These are phyloP conservation scores for Geopyxis carbonaria DNA, from an alignment of 495 filamentous ascomycete genomes.

Conservation along the genomic window DNA sequence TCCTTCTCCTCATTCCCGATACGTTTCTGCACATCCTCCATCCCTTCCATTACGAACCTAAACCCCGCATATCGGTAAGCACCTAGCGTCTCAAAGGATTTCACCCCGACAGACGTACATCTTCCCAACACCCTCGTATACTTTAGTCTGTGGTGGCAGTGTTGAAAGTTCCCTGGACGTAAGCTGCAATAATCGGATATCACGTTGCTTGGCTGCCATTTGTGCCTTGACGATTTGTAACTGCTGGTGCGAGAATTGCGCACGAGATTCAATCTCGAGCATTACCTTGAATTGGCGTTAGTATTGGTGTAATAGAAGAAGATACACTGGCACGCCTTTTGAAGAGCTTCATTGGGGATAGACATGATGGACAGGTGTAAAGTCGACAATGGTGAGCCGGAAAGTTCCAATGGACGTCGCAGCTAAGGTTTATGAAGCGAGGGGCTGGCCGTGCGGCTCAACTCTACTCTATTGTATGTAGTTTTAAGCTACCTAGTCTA, in stretches of 20 bases:
- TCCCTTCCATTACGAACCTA: no score
- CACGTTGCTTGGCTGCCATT: constrained; percentile 33
- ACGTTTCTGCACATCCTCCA: background rate
- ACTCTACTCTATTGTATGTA: no score
- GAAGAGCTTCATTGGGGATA: constrained; percentile 84
- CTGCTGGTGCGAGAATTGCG: constrained; percentile 75
- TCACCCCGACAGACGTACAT: background rate
- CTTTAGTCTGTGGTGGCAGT: background rate
- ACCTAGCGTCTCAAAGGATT: no score
- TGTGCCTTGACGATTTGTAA: constrained; percentile 75
- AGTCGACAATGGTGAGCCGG: no score
- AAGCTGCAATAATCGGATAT: constrained; percentile 4
- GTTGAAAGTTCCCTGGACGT: background rate
- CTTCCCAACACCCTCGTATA: constrained; percentile 3
- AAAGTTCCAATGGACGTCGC: background rate
- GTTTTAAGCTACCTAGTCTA: no score
- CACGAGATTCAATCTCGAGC: constrained; percentile 83
- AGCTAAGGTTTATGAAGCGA: no score
- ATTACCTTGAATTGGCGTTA: constrained; percentile 43
- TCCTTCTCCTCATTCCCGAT: background rate
- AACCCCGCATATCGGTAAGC: no score
- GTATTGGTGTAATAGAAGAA: background rate
- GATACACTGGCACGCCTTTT: constrained; percentile 47
- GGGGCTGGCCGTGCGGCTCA: no score
- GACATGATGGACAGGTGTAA: constrained; percentile 81